Evolutionary conservation across 2,329 filamentous ascomycete species (phyloP).

Genomic region (Cytospora schulzeri): DNA sequence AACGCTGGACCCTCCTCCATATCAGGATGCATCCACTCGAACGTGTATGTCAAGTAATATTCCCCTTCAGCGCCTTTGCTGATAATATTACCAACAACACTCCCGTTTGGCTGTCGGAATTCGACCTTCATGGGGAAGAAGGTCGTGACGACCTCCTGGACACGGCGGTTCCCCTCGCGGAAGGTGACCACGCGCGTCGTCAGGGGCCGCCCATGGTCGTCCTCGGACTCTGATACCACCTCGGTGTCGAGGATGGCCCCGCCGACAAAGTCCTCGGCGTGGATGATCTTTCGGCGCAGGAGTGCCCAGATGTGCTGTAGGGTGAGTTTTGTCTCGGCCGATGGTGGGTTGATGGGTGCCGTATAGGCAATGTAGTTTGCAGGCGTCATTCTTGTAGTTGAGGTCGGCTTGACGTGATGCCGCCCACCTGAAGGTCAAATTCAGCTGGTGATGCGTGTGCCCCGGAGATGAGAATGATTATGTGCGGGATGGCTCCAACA

Average conservation of each 20-base stretch:
- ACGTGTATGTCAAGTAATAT: slow-evolving; percentile 26
- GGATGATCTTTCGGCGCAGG: slow-evolving; percentile 34
- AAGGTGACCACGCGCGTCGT: slow-evolving; percentile 36
- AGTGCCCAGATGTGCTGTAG: slow-evolving; percentile 21
- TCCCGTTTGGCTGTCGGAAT: slow-evolving; percentile 35
- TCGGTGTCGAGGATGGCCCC: slow-evolving; percentile 35
- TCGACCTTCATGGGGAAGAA: slow-evolving; percentile 34
- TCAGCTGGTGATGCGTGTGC: too few relatives aligned
- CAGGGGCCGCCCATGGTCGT: slow-evolving; percentile 33
- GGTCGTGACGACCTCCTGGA: slow-evolving; percentile 34
- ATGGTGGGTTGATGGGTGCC: slow-evolving; percentile 20
- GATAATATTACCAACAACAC: slow-evolving; percentile 33
- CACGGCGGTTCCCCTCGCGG: slow-evolving; percentile 31
- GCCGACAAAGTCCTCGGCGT: slow-evolving; percentile 37
- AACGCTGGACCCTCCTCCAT: slow-evolving; percentile 4
- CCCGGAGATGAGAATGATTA: too few relatives aligned
- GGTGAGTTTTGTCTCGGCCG: slow-evolving; percentile 13
- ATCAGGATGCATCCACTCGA: slow-evolving; percentile 24
- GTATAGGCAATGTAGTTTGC: slow-evolving; percentile 25
- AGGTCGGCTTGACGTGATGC: background rate
- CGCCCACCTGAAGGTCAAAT: background rate
- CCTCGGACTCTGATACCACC: slow-evolving; percentile 33
- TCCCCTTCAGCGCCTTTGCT: slow-evolving; percentile 18
- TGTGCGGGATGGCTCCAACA: too few relatives aligned
- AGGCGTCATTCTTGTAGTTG: slow-evolving; percentile 7